Conservation (phyloP, 1,139 yeast genomes). For the Yamadazyma jaroonii region DNA sequence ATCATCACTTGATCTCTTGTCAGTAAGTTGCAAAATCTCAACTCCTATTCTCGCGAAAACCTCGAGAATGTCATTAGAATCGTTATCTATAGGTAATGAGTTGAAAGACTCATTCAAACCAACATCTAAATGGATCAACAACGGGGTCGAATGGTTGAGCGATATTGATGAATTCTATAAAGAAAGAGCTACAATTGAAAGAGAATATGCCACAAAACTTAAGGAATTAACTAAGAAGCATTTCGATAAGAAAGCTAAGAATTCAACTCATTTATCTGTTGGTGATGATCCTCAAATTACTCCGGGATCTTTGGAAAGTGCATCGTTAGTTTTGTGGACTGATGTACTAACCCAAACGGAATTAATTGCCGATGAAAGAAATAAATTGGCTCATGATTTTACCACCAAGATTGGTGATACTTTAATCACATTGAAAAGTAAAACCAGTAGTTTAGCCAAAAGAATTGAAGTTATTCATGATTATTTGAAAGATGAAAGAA, state of each 20-base stretch:
- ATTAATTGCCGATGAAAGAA: conserved; percentile 67
- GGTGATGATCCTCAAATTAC: conserved; percentile 91
- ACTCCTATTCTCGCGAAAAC: conserved; percentile 14
- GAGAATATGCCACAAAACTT: conserved; percentile 73
- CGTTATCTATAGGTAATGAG: conserved; percentile 58
- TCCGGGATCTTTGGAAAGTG: conserved; percentile 92
- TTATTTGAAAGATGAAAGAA: conserved; percentile 55
- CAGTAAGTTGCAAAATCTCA: conserved; percentile 11
- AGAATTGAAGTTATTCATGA: conserved; percentile 60
- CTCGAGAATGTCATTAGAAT: conserved; percentile 13
- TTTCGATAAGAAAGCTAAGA: conserved; percentile 73
- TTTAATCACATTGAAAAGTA: conserved; percentile 50
- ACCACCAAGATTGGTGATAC: conserved; percentile 62
- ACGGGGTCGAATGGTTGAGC: conserved; percentile 70
- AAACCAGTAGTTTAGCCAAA: conserved; percentile 53
- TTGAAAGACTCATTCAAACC: conserved; percentile 75
- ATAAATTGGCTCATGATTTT: conserved; percentile 60
- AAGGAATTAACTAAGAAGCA: conserved; percentile 64
- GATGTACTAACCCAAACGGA: conserved; percentile 87
- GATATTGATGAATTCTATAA: conserved; percentile 83
- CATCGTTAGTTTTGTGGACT: conserved; percentile 92
- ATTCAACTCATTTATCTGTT: conserved; percentile 69
- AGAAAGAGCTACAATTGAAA: conserved; percentile 78
- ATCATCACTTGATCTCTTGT: too few relatives aligned
- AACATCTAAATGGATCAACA: conserved; percentile 72